Conservation (phyloP, 257 asterid genomes). For the Petunia axillaris region DNA sequence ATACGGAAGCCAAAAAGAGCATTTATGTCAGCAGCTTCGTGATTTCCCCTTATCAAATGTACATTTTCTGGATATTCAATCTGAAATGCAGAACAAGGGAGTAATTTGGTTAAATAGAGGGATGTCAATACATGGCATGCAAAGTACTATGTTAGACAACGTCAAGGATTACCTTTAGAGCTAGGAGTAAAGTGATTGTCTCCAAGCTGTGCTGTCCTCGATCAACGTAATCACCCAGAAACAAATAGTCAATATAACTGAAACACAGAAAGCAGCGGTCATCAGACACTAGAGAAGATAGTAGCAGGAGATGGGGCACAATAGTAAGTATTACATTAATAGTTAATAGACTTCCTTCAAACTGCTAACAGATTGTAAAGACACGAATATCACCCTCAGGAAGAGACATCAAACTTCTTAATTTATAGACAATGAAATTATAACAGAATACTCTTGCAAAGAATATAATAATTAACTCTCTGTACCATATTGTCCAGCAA, state of each 20-base stretch:
- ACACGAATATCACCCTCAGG: neutral
- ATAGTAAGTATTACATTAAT: conserved; percentile 7
- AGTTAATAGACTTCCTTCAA: conserved; percentile 8
- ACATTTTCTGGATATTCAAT: conserved; percentile 95
- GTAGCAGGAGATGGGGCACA: neutral
- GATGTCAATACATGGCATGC: conserved; percentile 7
- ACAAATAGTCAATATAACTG: conserved; percentile 96
- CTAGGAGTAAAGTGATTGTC: conserved; percentile 95
- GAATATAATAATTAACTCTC: neutral
- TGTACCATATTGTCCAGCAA: conserved; percentile 9
- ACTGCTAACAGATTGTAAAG: neutral
- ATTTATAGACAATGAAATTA: neutral
- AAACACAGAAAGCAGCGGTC: conserved; percentile 33
- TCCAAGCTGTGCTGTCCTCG: conserved; percentile 99
- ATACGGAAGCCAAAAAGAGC: conserved; percentile 99
- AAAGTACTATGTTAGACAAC: neutral
- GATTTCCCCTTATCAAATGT: conserved; percentile 98
- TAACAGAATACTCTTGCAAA: conserved; percentile 5
- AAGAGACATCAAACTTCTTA: conserved; percentile 23
- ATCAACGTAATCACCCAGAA: conserved; percentile 98
- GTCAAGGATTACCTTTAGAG: conserved; percentile 73
- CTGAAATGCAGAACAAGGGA: conserved; percentile 44
- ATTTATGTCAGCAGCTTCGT: conserved; percentile 98
- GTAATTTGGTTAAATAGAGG: conserved; percentile 2
- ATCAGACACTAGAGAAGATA: conserved; percentile 24